Percentiles rank a stretch among this genome's conserved stretches.
phyloP scores from a whole-genome alignment of 768 basidiomycete species.

The Rhizopogon rudus region DNA sequence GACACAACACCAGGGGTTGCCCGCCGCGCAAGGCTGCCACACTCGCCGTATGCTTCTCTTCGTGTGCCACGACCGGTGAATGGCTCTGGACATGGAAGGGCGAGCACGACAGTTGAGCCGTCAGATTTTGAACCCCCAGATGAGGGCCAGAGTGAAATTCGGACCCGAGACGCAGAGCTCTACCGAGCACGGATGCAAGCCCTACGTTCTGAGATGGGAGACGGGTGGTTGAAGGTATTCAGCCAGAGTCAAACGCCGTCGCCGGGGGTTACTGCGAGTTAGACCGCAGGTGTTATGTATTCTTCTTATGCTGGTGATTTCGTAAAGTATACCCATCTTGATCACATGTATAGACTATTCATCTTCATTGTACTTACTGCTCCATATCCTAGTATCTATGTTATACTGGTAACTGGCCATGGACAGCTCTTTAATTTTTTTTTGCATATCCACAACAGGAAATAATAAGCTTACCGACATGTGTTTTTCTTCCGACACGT shows the following conservation, averaged over 20 bases:
- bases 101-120: slow-evolving; percentile 51
- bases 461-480: no score
- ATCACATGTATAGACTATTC: not conserved
- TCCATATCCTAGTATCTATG: not conserved
- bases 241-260: slow-evolving; percentile 49
- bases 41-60: slow-evolving; percentile 14
- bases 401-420: not conserved
- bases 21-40: not conserved
- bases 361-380: not conserved
- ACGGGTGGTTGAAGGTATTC: slow-evolving; percentile 83
- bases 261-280: slow-evolving; percentile 8
- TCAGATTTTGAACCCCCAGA: slow-evolving; percentile 15
- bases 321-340: not conserved
- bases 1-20: not conserved
- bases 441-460: not conserved
- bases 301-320: not conserved
- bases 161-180: slow-evolving; percentile 55
- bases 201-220: slow-evolving; percentile 83
- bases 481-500: not conserved
- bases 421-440: not conserved
- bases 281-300: not conserved
- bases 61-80: slow-evolving; percentile 11
- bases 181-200: slow-evolving; percentile 79
- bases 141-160: slow-evolving; percentile 11
- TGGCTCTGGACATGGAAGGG: slow-evolving; percentile 9